Conservation (phyloP, 352 stramenopile genomes). For the Phytopythium sindhum region DNA sequence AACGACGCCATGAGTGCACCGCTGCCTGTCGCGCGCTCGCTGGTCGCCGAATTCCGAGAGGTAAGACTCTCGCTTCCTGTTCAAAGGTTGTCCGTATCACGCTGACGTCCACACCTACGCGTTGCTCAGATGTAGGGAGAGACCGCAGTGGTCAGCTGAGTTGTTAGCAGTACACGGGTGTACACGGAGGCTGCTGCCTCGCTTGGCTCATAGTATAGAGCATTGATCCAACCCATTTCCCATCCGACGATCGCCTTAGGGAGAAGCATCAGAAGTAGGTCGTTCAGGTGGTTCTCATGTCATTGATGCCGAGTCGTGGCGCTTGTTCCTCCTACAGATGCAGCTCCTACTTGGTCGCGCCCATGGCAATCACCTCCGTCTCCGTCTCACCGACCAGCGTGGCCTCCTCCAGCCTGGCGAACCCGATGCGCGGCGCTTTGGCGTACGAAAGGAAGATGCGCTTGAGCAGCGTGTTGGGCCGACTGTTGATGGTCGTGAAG, state of each 20-base stretch:
- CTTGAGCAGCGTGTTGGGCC: slow-evolving; percentile 49
- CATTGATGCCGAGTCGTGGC: too few species aligned
- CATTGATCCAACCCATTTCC: neutral
- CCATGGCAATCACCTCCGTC: slow-evolving; percentile 19
- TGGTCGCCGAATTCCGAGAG: slow-evolving; percentile 3
- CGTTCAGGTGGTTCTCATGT: neutral
- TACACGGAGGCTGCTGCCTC: neutral
- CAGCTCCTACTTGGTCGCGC: neutral
- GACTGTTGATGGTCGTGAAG: slow-evolving; percentile 56
- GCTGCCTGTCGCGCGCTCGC: neutral
- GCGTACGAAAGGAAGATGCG: slow-evolving; percentile 44
- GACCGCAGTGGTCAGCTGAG: neutral
- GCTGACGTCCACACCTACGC: neutral
- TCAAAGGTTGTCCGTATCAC: neutral
- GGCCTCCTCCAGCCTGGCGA: slow-evolving; percentile 31
- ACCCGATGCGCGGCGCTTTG: slow-evolving; percentile 31
- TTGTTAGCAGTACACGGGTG: neutral
- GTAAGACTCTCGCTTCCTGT: neutral
- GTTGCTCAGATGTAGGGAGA: neutral
- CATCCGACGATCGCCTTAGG: neutral
- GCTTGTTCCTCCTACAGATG: neutral
- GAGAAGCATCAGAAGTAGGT: too few species aligned
- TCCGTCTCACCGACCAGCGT: slow-evolving; percentile 37
- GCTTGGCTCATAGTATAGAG: neutral
- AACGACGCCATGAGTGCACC: neutral